Evolutionary conservation across 163 green algal genomes (phyloP), one percentile per base, ranked within the genome.

Genomic region (Chloromonas sp.): DNA sequence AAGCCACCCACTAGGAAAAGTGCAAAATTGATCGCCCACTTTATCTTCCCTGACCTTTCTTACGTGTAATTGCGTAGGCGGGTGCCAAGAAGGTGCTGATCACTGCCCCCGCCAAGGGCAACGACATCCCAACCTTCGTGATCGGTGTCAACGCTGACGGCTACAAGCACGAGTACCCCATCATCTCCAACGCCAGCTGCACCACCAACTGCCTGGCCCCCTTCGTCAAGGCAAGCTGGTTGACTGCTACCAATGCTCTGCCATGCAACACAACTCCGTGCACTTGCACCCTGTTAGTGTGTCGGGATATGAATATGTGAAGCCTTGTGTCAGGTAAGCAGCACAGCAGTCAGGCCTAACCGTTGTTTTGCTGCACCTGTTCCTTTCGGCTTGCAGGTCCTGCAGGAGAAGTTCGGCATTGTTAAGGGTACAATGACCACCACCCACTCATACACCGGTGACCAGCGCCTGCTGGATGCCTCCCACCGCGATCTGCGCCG

Each of bases 191-290:
- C 94, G 97, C 97, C 60, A 99, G 96, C 3, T 99, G 97, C 97
- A 99, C 97, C 81, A 99, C 97, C 92, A 99, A 99, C 96, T 98
- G 97, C 96, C 93, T 99, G 85, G 97, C 97, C n/a, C 97, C 97
- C 85, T 99, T 99, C 87, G 97, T 98, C 84, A 99, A 99, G 96
- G 95, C 98, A 61, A 15, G 74, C 15, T 8, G 13, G 14, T 5
- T 36, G 74, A 58, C 15, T 58, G 2, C 2, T 15, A 80, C 74
- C 8, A 60, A 5, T 57, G 2, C 74, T 80, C 2, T 76, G 70
- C 70, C 8, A n/a, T 36, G 36, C 36, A 36, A 8, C 70, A 76
- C 70, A 76, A 76, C 13, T 36, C 36, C 36, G 36, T 36, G 36
- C 36, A 36, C 36, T 36, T 36, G 36, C 36, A 36, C 36, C 11